Base-by-base conservation (phyloP, 495 filamentous ascomycete genomes). In the Podospora bellae-mahoneyi region DNA sequence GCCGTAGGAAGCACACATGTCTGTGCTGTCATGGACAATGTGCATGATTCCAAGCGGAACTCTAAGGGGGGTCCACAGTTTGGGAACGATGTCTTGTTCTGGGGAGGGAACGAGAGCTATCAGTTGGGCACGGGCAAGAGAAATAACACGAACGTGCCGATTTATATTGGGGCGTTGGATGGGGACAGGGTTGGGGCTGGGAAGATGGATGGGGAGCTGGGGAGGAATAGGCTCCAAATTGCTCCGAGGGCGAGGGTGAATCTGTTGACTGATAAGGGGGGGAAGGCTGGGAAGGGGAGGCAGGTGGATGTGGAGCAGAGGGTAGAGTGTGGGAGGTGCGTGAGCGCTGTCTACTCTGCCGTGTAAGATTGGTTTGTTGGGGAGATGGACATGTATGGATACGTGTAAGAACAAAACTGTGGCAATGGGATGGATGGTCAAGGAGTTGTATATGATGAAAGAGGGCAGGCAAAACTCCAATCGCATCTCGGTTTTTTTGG, bases 21-120 rank as follows among this genome's bases (percentile, higher is more conserved):
- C 3, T 85, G 91, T 26, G 94, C 93, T 13, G 83, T 93, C 1
- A 85, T 98, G 86, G 84, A 89, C 70, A 97, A 97, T 73, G 82
- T 90, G 23, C 84, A 88, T 64, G 74, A 92, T 53, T 75, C 87
- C 4, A 77, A 78, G 13, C 73, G 81, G 5, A 74, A 79, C 6
- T 83, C 84, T 4, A 81, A 81, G 4, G 86, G 88, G 61, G 89
- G 92, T 67, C 90, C 87, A 4, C 90, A 92, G 70, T 97, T 86
- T 83, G 94, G 94, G 62, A 87, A 88, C 9, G 95, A 98, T 77
- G 88, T 91, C 2, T 75, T 97, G 5, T 96, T 89, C 85, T 99
- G 94, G 91, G 95, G 95, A 70, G 91, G 91, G 53, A 99, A 97
- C 73, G 94, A 99, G 79, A 85, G 87, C 69, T 97, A 91, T 74